Conservation (phyloP, 768 basidiomycete genomes). For the Flagelloscypha sp. region DNA sequence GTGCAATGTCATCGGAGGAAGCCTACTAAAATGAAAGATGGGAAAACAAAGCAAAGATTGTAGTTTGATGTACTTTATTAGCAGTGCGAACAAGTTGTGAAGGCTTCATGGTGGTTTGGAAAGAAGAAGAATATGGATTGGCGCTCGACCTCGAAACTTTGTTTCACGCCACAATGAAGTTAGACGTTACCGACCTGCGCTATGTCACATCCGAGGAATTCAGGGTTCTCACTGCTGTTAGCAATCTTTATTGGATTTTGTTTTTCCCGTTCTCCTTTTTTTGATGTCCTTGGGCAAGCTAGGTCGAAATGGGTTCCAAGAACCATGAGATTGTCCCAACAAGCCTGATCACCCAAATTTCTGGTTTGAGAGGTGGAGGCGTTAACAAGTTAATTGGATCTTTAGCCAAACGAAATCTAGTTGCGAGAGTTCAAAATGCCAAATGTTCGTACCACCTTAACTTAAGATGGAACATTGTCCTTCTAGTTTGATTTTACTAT, state of each 20-base stretch:
- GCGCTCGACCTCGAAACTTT: neutral
- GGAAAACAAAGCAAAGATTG: neutral
- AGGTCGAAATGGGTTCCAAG: constrained; percentile 98
- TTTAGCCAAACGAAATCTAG: constrained; percentile 85
- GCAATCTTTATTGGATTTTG: constrained; percentile 7
- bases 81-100: neutral
- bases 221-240: constrained; percentile 88
- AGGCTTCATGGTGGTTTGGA: neutral
- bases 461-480: constrained; percentile 6
- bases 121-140: neutral
- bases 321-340: constrained; percentile 96
- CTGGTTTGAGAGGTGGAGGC: constrained; percentile 85
- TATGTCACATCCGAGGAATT: constrained; percentile 92
- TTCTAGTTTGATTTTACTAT: constrained; percentile 38
- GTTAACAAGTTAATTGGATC: constrained; percentile 89
- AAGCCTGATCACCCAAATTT: constrained; percentile 82
- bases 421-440: constrained; percentile 82
- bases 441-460: constrained; percentile 54
- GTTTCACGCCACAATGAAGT: constrained; percentile 54
- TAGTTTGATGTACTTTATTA: constrained; percentile 1
- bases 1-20: neutral
- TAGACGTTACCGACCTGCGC: constrained; percentile 90
- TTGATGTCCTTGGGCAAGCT: constrained; percentile 3
- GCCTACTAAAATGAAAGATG: neutral
- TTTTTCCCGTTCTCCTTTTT: neutral